phyloP scores from a whole-genome alignment of 768 basidiomycete genomes.

The Phanerochaete carnosa region DNA sequence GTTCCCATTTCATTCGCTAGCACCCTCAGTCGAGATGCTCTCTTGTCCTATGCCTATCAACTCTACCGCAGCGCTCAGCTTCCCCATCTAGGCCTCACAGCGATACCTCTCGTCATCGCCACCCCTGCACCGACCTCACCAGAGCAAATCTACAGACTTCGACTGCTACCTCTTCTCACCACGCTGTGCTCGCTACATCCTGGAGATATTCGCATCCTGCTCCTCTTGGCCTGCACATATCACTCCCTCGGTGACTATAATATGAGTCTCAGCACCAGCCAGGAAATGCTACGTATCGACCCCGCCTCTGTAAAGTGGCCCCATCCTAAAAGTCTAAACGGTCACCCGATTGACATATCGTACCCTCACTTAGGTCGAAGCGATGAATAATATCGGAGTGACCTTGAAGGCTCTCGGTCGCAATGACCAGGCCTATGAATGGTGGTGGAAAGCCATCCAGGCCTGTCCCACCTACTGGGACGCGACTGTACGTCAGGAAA shows the following conservation, averaged over 20 bases:
- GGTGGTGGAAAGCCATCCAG: slow-evolving; percentile 40
- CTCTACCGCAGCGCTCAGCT: slow-evolving; percentile 23
- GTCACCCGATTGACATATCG: not conserved
- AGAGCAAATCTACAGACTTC: slow-evolving; percentile 19
- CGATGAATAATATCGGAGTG: slow-evolving; percentile 40
- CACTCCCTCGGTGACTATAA: slow-evolving; percentile 31
- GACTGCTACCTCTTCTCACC: slow-evolving; percentile 31
- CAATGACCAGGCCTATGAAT: slow-evolving; percentile 30
- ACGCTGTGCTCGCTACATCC: slow-evolving; percentile 31
- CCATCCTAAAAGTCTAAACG: not conserved
- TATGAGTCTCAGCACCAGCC: slow-evolving; percentile 26
- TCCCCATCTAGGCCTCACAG: slow-evolving; percentile 7
- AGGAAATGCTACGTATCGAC: slow-evolving; percentile 31
- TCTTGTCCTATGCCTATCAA: slow-evolving; percentile 31
- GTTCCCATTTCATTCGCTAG: slow-evolving; percentile 20
- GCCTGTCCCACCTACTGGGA: slow-evolving; percentile 31
- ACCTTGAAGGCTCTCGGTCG: slow-evolving; percentile 31
- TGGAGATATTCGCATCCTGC: slow-evolving; percentile 29
- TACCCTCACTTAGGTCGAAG: slow-evolving; percentile 29
- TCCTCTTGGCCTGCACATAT: slow-evolving; percentile 35
- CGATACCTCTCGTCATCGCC: slow-evolving; percentile 7
- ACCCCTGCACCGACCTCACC: slow-evolving; percentile 3
- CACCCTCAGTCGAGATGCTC: slow-evolving; percentile 28
- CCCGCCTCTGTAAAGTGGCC: not conserved
- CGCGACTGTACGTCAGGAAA: slow-evolving; percentile 24